Percentiles rank a stretch among this genome's conserved stretches.
phyloP scores from a whole-genome alignment of 805 yeast species.

The Suhomyces tanzawaensis region DNA sequence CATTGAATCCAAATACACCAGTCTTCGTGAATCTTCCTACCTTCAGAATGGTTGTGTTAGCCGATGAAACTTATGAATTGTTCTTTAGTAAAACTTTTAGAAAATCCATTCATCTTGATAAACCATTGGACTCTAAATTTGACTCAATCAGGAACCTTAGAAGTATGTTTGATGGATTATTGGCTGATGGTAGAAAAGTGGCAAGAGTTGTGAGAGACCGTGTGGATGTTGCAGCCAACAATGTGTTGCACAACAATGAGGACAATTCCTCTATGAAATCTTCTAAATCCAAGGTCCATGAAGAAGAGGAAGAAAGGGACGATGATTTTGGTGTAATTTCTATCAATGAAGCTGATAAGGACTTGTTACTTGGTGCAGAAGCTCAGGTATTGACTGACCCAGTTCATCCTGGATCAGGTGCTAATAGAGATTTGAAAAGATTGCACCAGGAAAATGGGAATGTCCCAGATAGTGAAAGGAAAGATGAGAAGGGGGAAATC shows the following conservation, averaged over 20 bases:
- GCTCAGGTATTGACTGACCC: slow-evolving; percentile 39
- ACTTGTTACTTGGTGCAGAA: slow-evolving; percentile 49
- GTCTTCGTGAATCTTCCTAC: slow-evolving; percentile 76
- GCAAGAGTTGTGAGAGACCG: slow-evolving; percentile 87
- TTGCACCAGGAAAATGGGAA: slow-evolving; percentile 22
- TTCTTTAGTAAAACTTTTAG: slow-evolving; percentile 72
- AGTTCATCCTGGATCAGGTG: slow-evolving; percentile 2
- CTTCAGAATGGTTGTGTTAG: slow-evolving; percentile 89
- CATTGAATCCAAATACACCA: slow-evolving; percentile 78
- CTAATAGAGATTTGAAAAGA: slow-evolving; percentile 18
- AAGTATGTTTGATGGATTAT: slow-evolving; percentile 84
- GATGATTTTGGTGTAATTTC: slow-evolving; percentile 43
- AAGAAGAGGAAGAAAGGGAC: slow-evolving; percentile 48
- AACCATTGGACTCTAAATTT: slow-evolving; percentile 46
- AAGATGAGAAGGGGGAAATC: slow-evolving; percentile 9
- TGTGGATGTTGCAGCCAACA: slow-evolving; percentile 60
- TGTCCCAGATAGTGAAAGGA: slow-evolving; percentile 7
- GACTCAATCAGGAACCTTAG: slow-evolving; percentile 61
- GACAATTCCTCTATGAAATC: slow-evolving; percentile 29
- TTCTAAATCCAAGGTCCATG: slow-evolving; percentile 18
- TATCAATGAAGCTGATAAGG: slow-evolving; percentile 45
- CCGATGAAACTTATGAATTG: slow-evolving; percentile 89
- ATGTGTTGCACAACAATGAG: slow-evolving; percentile 4
- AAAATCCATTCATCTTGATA: slow-evolving; percentile 63
- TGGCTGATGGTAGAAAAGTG: slow-evolving; percentile 90